A percentile compares a stretch with the other conserved stretches of the same genome.
Conservation (phyloP, 371 early-diverging fungal species). For the Mortierella sp. region DNA sequence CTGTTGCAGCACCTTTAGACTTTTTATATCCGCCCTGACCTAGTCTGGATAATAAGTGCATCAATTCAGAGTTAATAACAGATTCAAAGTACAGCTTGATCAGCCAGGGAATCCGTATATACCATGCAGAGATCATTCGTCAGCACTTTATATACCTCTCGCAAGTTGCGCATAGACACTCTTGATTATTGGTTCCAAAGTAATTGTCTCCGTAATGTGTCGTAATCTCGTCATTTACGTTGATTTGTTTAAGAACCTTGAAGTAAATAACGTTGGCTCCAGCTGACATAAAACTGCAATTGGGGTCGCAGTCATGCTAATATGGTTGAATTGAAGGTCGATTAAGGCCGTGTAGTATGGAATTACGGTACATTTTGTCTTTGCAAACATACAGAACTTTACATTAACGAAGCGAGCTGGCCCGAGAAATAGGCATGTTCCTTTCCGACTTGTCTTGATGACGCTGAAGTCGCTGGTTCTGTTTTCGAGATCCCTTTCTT, state of each 20-base stretch:
- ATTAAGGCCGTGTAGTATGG: neutral
- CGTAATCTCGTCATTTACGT: constrained; percentile 89
- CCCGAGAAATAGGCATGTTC: constrained; percentile 90
- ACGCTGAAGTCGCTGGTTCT: constrained; percentile 87
- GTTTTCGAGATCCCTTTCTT: constrained; percentile 76
- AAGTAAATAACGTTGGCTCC: constrained; percentile 77
- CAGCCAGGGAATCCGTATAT: no score
- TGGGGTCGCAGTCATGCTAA: constrained; percentile 93
- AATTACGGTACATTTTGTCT: neutral
- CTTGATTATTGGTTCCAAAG: constrained; percentile 88
- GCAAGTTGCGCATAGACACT: constrained; percentile 93
- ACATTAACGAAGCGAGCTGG: constrained; percentile 95
- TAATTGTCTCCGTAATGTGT: constrained; percentile 89
- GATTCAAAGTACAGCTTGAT: neutral
- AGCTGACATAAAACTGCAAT: constrained; percentile 64
- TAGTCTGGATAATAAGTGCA: neutral
- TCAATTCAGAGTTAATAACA: neutral
- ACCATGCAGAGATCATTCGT: neutral
- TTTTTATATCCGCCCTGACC: constrained; percentile 18
- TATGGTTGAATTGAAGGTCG: neutral
- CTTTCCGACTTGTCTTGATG: constrained; percentile 83
- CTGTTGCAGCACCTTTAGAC: neutral
- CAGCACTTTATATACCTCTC: constrained; percentile 62
- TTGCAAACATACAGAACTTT: constrained; percentile 6
- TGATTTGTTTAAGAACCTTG: constrained; percentile 81